A percentile compares a stretch with the other conserved stretches of the same genome.
phyloP scores from a whole-genome alignment of 495 filamentous ascomycete species.

The Pseudevernia furfuracea region DNA sequence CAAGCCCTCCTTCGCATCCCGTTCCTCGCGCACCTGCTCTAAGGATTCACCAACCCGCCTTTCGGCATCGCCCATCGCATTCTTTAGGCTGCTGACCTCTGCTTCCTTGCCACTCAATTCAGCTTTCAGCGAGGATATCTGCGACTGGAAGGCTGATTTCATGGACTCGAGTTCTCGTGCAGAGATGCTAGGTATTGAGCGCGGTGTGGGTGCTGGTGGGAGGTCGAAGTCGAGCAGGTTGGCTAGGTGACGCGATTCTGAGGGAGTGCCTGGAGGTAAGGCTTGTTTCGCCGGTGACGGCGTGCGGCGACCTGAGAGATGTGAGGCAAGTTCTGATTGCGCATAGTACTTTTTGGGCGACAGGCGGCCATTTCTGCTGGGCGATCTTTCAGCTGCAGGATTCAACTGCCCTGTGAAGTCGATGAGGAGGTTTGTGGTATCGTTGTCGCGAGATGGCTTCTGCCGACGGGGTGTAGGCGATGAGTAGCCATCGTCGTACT shows the following conservation, averaged over 20 bases:
- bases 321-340: slow-evolving; percentile 37
- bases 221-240: slow-evolving; percentile 91
- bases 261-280: slow-evolving; percentile 39
- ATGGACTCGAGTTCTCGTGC: slow-evolving; percentile 85
- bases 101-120: slow-evolving; percentile 85
- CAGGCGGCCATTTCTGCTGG: slow-evolving; percentile 31
- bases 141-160: slow-evolving; percentile 79
- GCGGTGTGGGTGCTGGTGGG: slow-evolving; percentile 78
- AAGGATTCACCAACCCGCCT: slow-evolving; percentile 78
- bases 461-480: slow-evolving; percentile 51
- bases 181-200: slow-evolving; percentile 83
- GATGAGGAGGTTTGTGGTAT: slow-evolving; percentile 66
- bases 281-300: slow-evolving; percentile 37
- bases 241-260: slow-evolving; percentile 38
- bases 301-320: slow-evolving; percentile 38
- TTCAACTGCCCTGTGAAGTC: slow-evolving; percentile 82
- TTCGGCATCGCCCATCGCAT: slow-evolving; percentile 81
- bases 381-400: slow-evolving; percentile 37
- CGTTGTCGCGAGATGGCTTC: slow-evolving; percentile 36
- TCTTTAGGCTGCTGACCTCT: slow-evolving; percentile 75
- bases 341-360: slow-evolving; percentile 38
- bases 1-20: slow-evolving; percentile 56
- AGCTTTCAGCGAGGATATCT: slow-evolving; percentile 84
- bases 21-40: slow-evolving; percentile 71
- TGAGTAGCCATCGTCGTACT: slow-evolving; percentile 34